Base-by-base conservation (phyloP, 768 basidiomycete genomes). In the Phlegmacium glaucopus region DNA sequence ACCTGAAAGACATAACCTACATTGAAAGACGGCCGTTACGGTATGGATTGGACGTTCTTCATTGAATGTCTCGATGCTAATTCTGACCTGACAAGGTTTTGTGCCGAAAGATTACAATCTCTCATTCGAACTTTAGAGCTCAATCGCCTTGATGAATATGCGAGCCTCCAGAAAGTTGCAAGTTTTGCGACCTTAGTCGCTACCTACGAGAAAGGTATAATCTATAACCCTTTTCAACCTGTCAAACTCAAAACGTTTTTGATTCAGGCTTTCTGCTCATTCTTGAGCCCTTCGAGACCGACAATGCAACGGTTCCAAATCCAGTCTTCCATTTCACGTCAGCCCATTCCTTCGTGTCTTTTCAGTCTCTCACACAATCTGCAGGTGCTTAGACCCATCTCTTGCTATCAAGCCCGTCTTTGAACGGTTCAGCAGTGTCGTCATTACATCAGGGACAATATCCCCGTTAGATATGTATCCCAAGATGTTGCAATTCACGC, bases 401-500 rank as follows among this genome's bases (percentile, higher is more conserved):
- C 79, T 99, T 28, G 96, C 96, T 8, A 99, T 99, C 58, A 90
- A 92, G 57, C 96, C 96, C 0, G 90, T 99, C 13, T 97, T 99
- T 62, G 96, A 99, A 61, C 88, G 94, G 26, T 99, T 98, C 64
- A 94, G 91, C 63, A 92, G 89, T 51, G 96, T 99, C 16, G 93
- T 99, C 53, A 99, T 99, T 64, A 99, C 96, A 0, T 97, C 94
- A 4, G 96, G 96, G 57, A 99, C 96, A 9, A 93, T 99, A 57
- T 97, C 94, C 1, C 96, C 96, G 2, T 69, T 99, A 48, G 96
- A 99, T 68, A 99, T 99, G 96, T 99, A 99, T 66, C 96, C 96
- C 10, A 99, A 98, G 70, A 99, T 99, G 90, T 76, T 99, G 26
- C 92, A 94, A 56, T 99, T 99, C 67, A 91, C 90, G 13, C 94